Evolutionary conservation across 768 basidiomycete genomes (phyloP), one percentile per base, ranked within the genome.

Genomic region (Terana coerulea): DNA sequence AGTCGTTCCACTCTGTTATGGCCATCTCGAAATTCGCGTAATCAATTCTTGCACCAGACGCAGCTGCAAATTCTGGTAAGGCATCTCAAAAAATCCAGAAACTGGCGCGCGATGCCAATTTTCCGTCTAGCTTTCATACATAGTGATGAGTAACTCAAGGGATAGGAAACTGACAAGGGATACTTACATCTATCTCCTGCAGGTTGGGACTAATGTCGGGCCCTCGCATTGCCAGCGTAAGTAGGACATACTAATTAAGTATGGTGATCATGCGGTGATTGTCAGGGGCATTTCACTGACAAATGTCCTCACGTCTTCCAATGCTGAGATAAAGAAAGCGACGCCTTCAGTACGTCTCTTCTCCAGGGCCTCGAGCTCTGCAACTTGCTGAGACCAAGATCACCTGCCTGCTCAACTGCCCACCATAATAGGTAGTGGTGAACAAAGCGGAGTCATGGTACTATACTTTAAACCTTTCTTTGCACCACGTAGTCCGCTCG

Each of bases 391-490:
- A 84, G 63, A 0, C 80, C 84, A 61, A 85, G 67, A 49, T 80
- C 73, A 1, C 76, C 77, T 1, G 84, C 81, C 55, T 82, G 80
- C 57, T 78, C 77, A 3, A 82, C 75, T 0, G 82, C 78, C 15
- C 84, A 76, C 55, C 81, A 78, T 66, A 81, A 72, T 61, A 86
- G 64, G 61, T 75, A 75, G 51, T 74, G 76, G 35, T 73, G 74
- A 5, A 86, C 63, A 52, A 84, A 87, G n/a, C 3, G 78, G 74
- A 11, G 81, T 75, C 12, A 71, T 74, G 12, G 70, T 61, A 52
- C 72, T 73, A 67, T 79, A 77, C 60, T 80, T 83, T 57, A 86
- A 54, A 1, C 84, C 84, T 59, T 86, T 80, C 71, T 86, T 85
- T 53, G 81, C 78, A 0, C 75, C 80, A 7, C 80, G 75, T 22